These are phyloP conservation scores for Sporobolomyces pararoseus DNA, from an alignment of 768 basidiomycete genomes.

Conservation along the genomic window DNA sequence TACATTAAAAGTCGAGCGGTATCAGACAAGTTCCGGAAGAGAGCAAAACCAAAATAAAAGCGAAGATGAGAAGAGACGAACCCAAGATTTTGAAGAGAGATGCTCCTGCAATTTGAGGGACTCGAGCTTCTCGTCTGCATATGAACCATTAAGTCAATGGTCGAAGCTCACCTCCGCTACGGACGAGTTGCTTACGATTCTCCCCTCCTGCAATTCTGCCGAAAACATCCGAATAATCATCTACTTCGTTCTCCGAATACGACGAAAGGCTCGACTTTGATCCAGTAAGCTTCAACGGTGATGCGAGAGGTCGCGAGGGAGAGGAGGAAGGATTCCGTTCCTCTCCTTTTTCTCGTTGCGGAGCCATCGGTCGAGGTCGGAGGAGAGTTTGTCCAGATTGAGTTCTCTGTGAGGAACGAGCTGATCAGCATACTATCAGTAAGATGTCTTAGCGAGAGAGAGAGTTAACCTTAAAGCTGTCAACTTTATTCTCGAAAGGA, in stretches of 20 bases:
- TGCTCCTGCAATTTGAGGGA: neutral
- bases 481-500: slow-evolving; percentile 69
- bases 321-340: too few species aligned
- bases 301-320: too few species aligned
- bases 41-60: neutral
- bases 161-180: too few species aligned
- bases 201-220: slow-evolving; percentile 54
- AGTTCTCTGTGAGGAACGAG: too few species aligned
- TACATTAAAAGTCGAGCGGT: slow-evolving; percentile 43
- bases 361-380: too few species aligned
- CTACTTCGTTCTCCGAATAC: slow-evolving; percentile 60
- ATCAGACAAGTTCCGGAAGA: neutral
- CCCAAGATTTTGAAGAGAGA: slow-evolving; percentile 87
- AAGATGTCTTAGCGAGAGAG: too few species aligned
- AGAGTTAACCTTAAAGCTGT: slow-evolving; percentile 68
- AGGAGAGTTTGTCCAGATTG: neutral
- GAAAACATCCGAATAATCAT: slow-evolving; percentile 95
- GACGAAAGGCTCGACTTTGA: slow-evolving; percentile 11
- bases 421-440: too few species aligned
- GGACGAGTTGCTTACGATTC: neutral
- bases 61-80: slow-evolving; percentile 47
- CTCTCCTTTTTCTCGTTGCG: too few species aligned
- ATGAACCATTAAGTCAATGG: too few species aligned
- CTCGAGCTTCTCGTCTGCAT: neutral
- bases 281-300: slow-evolving; percentile 39